Evolutionary conservation across 2,329 filamentous ascomycete species (phyloP).

Genomic region (Xylaria sp.): DNA sequence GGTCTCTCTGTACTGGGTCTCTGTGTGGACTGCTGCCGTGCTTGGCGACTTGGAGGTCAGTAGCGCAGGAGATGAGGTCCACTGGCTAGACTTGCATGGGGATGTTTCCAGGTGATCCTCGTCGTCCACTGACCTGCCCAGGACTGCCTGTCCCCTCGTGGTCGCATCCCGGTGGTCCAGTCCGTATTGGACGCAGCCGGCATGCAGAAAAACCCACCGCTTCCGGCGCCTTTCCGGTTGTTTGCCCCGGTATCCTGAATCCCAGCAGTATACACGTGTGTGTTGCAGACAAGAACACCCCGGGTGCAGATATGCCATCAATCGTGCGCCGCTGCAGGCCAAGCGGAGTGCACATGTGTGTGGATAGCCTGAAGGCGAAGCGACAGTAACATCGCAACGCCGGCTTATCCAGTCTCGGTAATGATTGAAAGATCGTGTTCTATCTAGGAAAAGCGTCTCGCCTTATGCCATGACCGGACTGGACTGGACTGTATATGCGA

Average conservation of each 20-base stretch:
- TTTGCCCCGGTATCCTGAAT: conserved; percentile 7
- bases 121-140: not conserved
- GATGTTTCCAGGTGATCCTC: conserved; percentile 16
- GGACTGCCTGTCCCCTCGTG: not conserved
- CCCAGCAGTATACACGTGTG: too few species aligned
- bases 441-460: conserved; percentile 1
- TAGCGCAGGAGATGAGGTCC: conserved; percentile 16
- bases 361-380: conserved; percentile 7
- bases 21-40: not conserved
- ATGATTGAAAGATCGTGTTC: not conserved
- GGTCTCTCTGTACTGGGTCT: not conserved
- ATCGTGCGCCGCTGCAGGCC: not conserved
- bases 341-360: too few species aligned
- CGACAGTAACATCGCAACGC: conserved; percentile 1
- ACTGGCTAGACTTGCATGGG: conserved; percentile 4
- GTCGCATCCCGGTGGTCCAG: not conserved
- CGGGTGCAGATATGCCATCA: not conserved
- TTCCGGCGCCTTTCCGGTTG: not conserved
- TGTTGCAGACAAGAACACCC: not conserved
- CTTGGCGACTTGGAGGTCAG: conserved; percentile 6
- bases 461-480: not conserved
- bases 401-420: conserved; percentile 2
- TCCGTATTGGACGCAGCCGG: conserved; percentile 2
- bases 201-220: not conserved
- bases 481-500: too few species aligned